Evolutionary conservation across 2,329 filamentous ascomycete species (phyloP).

Genomic region (Fusarium sarcochroum): DNA sequence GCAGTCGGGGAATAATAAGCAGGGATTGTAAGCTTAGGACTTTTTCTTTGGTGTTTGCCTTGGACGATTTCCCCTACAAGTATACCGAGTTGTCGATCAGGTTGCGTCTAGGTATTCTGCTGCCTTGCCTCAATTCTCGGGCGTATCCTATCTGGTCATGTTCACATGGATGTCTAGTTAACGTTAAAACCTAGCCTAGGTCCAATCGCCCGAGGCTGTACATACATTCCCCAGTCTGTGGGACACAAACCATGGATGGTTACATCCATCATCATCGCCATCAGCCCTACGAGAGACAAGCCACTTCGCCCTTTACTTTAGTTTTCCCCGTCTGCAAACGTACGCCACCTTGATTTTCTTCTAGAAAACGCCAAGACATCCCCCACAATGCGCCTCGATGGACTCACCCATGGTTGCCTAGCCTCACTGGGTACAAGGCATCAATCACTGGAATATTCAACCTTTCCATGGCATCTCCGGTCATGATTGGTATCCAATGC

Average conservation of each 20-base stretch:
- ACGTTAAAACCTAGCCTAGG: conserved; percentile 16
- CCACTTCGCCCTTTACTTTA: conserved; percentile 2
- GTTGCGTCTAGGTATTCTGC: conserved; percentile 13
- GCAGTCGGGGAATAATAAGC: conserved; percentile 14
- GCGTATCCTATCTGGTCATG: conserved; percentile 11
- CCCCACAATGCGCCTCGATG: neutral
- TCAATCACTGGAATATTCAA: conserved; percentile 1
- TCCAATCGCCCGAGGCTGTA: conserved; percentile 38
- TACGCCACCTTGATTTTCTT: conserved; percentile 27
- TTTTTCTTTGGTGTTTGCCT: conserved; percentile 13
- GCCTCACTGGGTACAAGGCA: conserved; percentile 22
- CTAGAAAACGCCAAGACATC: conserved; percentile 27
- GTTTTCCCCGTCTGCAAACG: conserved; percentile 10
- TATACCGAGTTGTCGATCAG: conserved; percentile 29
- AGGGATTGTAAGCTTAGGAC: conserved; percentile 19
- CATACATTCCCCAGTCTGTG: conserved; percentile 8
- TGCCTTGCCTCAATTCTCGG: conserved; percentile 33
- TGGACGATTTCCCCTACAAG: neutral
- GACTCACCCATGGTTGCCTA: conserved; percentile 21
- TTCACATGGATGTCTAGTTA: neutral
- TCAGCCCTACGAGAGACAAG: conserved; percentile 32
- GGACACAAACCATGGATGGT: conserved; percentile 8
- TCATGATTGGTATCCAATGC: neutral
- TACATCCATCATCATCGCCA: conserved; percentile 15
- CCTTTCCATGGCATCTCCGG: neutral